These are phyloP conservation scores for Cadophora malorum DNA, from an alignment of 2,329 filamentous ascomycete species.

Conservation along the genomic window DNA sequence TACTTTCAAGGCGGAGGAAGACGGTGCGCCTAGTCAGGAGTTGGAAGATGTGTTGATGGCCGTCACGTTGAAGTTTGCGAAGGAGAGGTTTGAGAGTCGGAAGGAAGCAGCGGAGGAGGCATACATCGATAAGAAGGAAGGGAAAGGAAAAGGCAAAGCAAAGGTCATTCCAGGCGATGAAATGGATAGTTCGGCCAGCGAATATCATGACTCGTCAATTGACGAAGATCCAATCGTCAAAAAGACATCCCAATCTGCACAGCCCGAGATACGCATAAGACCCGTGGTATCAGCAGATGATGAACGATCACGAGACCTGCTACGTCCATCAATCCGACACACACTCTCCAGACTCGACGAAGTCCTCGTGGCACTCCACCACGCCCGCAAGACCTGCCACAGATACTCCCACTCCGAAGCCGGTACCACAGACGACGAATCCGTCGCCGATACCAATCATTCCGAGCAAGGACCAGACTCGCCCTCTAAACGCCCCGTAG, in stretches of 20 bases:
- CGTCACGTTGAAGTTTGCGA: conserved; percentile 69
- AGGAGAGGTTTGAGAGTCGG: conserved; percentile 62
- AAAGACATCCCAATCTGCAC: not conserved
- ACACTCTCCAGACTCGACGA: conserved; percentile 73
- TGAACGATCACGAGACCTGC: conserved; percentile 65
- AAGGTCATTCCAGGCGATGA: conserved; percentile 27
- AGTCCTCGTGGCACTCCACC: conserved; percentile 74
- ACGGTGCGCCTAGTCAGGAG: conserved; percentile 60
- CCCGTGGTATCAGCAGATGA: conserved; percentile 74
- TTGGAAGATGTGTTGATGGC: conserved; percentile 76
- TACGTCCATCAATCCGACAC: conserved; percentile 73
- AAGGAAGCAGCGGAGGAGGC: conserved; percentile 29
- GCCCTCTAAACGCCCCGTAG: conserved; percentile 28
- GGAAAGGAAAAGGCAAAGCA: not conserved
- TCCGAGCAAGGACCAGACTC: conserved; percentile 14
- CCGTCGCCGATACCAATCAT: conserved; percentile 2
- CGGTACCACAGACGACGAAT: conserved; percentile 41
- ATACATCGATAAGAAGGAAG: not conserved
- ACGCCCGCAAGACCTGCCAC: conserved; percentile 61
- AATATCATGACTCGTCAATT: not conserved
- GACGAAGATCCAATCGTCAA: conserved; percentile 19
- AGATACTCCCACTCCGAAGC: conserved; percentile 45
- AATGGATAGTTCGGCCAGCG: conserved; percentile 9
- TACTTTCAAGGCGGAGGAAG: conserved; percentile 55
- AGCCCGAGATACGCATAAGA: conserved; percentile 26